Conservation (phyloP, 345 rosid species). For the Eucalyptus regnans region DNA sequence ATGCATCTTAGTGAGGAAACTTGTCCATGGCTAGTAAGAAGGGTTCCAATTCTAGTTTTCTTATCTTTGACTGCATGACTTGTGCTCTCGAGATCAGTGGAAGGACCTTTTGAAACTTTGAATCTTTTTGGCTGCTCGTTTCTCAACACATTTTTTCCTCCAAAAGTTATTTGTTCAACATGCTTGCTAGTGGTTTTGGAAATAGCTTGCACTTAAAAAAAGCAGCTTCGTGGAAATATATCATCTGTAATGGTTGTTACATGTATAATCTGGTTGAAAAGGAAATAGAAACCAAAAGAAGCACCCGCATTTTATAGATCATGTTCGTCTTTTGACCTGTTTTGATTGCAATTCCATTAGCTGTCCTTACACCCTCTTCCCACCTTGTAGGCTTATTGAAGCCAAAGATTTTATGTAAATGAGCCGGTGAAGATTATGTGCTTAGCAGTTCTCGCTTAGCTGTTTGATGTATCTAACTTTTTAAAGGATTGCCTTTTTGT, state of each 20-base stretch:
- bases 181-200: not conserved
- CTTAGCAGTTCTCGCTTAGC: not conserved
- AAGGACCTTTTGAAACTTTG: not conserved
- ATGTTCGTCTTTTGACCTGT: not conserved
- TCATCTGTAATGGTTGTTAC: not conserved
- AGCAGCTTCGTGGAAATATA: not conserved
- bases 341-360: not conserved
- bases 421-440: not conserved
- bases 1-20: not conserved
- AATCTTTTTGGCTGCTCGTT: rapidly evolving
- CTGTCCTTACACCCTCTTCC: not conserved
- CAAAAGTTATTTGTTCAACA: not conserved
- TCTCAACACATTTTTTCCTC: not conserved
- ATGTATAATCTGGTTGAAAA: not conserved
- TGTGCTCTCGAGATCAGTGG: not conserved
- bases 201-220: not conserved
- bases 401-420: not conserved
- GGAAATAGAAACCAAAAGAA: not conserved
- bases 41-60: not conserved
- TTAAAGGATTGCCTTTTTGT: not conserved
- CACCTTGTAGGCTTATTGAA: not conserved
- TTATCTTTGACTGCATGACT: not conserved
- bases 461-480: not conserved
- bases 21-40: not conserved
- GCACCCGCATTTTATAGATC: not conserved